Percentiles rank a stretch among this genome's conserved stretches.
Conservation (phyloP, 2,329 filamentous ascomycete species). For the Epichloe glyceriae region DNA sequence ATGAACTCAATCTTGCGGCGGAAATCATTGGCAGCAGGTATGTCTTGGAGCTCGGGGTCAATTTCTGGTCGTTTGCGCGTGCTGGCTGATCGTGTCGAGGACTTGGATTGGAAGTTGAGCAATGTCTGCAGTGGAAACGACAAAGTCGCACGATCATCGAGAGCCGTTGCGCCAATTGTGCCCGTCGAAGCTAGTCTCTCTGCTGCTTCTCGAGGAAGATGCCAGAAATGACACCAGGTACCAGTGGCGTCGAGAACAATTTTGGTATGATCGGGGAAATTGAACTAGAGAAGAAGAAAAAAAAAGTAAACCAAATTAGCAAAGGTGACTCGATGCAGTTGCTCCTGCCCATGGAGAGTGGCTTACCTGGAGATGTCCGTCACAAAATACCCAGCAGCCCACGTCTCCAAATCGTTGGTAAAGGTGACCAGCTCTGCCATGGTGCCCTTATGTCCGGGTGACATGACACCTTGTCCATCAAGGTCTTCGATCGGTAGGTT, state of each 20-base stretch:
- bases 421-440: conserved; percentile 52
- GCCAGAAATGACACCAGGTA: conserved; percentile 66
- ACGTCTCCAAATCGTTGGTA: conserved; percentile 74
- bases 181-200: conserved; percentile 50
- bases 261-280: conserved; percentile 82
- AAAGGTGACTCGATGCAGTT: neutral
- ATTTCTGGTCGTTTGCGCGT: conserved; percentile 47
- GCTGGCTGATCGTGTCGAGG: conserved; percentile 31
- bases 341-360: neutral
- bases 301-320: neutral
- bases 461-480: conserved; percentile 25
- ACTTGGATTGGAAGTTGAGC: conserved; percentile 49
- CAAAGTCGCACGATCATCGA: conserved; percentile 57
- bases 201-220: conserved; percentile 59
- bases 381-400: conserved; percentile 68
- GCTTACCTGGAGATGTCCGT: conserved; percentile 61
- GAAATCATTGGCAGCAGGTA: conserved; percentile 61
- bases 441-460: conserved; percentile 23
- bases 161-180: conserved; percentile 55
- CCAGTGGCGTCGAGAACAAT: conserved; percentile 64
- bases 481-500: conserved; percentile 35
- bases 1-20: conserved; percentile 65
- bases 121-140: conserved; percentile 62
- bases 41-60: conserved; percentile 44
- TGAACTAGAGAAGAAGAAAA: conserved; percentile 42